phyloP scores from a whole-genome alignment of 2,329 filamentous ascomycete genomes.

The Colletotrichum abscissum region DNA sequence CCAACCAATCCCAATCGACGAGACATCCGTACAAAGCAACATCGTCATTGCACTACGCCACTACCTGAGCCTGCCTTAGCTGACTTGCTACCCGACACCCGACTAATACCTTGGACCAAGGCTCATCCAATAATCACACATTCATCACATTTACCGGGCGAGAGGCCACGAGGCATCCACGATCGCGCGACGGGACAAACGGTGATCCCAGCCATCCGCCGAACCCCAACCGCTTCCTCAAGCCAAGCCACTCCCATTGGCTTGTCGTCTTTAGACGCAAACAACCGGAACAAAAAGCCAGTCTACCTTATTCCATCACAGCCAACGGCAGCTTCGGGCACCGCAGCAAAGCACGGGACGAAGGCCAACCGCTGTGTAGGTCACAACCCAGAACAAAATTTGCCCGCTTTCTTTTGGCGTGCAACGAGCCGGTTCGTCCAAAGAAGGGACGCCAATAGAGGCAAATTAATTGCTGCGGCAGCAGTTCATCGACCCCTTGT shows the following conservation, averaged over 20 bases:
- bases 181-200: conserved; percentile 31
- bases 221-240: conserved; percentile 19
- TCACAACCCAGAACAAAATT: conserved; percentile 19
- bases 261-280: conserved; percentile 3
- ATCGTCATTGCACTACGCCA: conserved; percentile 18
- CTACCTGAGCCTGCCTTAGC: neutral
- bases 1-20: conserved; percentile 20
- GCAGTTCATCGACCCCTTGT: conserved; percentile 3
- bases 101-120: conserved; percentile 8
- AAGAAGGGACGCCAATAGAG: conserved; percentile 1
- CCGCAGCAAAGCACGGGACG: conserved; percentile 16
- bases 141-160: conserved; percentile 21
- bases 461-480: conserved; percentile 30
- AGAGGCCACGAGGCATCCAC: conserved; percentile 35
- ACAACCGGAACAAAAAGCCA: neutral
- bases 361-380: conserved; percentile 11
- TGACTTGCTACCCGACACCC: conserved; percentile 23
- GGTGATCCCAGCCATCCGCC: conserved; percentile 26
- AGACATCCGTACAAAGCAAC: conserved; percentile 2
- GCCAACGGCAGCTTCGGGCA: conserved; percentile 16
- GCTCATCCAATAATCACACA: neutral
- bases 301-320: conserved; percentile 15
- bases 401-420: conserved; percentile 34
- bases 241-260: conserved; percentile 2
- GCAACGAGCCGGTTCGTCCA: conserved; percentile 21